Percentiles rank a stretch among this genome's conserved stretches.
Evolutionary conservation across 345 rosid species (phyloP).

Genomic region (Eucalyptus pauciflora): DNA sequence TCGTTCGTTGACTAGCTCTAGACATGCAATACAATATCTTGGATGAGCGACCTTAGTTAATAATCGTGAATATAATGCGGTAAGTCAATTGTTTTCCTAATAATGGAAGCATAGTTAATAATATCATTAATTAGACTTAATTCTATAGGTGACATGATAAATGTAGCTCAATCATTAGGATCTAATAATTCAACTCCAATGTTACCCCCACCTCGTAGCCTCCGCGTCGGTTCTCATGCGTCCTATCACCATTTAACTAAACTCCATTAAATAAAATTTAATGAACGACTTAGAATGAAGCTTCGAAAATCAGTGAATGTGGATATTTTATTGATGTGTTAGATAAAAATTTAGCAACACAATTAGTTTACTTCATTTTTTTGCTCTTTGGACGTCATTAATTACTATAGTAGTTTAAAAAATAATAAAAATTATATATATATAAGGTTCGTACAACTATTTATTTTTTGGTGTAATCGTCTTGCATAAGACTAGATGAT

Average conservation of each 20-base stretch:
- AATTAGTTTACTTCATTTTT: background rate
- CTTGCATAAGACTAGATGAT: too few relatives aligned
- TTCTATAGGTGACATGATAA: background rate
- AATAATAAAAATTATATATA: background rate
- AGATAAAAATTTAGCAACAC: background rate
- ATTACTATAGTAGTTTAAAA: background rate
- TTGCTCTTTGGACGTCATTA: background rate
- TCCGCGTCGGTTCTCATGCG: background rate
- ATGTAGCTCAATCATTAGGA: background rate
- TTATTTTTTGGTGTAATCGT: too few relatives aligned
- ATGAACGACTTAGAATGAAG: background rate
- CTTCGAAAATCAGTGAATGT: background rate
- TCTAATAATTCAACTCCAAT: background rate
- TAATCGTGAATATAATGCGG: background rate
- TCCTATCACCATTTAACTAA: background rate
- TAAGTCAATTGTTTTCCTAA: background rate
- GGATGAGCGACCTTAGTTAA: background rate
- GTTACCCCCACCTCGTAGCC: background rate
- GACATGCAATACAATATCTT: background rate
- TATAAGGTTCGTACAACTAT: background rate
- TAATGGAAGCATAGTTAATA: background rate
- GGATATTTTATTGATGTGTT: background rate
- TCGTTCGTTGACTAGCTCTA: background rate
- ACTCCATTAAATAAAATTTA: background rate
- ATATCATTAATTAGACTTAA: background rate